Conservation (phyloP, 2,329 filamentous ascomycete species). For the Fusarium sp. region DNA sequence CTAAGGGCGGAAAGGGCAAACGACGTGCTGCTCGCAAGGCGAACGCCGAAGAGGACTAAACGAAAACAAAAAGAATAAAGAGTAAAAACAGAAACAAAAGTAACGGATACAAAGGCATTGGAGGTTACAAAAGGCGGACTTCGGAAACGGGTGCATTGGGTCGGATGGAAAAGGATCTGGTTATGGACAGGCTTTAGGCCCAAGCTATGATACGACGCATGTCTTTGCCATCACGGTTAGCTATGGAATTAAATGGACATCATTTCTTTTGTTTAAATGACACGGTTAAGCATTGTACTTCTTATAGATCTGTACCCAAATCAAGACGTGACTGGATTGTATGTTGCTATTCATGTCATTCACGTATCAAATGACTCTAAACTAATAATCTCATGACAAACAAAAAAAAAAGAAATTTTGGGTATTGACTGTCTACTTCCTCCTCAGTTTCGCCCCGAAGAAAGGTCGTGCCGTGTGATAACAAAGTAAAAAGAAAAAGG, state of each 20-base stretch:
- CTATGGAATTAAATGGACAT: constrained; percentile 33
- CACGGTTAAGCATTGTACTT: neutral
- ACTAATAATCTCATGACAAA: constrained; percentile 24
- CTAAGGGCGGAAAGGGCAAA: constrained; percentile 68
- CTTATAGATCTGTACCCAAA: neutral
- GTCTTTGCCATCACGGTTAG: constrained; percentile 26
- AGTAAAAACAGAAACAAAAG: constrained; percentile 62
- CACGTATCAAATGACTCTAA: constrained; percentile 14
- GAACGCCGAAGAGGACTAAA: constrained; percentile 38
- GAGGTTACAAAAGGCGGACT: constrained; percentile 58
- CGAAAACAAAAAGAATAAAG: constrained; percentile 53
- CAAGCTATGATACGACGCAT: constrained; percentile 34
- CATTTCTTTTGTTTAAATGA: constrained; percentile 34
- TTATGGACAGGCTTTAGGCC: constrained; percentile 26
- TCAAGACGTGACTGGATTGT: neutral
- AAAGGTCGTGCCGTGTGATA: constrained; percentile 33
- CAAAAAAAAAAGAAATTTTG: constrained; percentile 46
- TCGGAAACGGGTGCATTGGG: constrained; percentile 57
- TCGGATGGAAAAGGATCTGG: constrained; percentile 34
- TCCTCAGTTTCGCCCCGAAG: constrained; percentile 41
- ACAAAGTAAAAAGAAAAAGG: constrained; percentile 24
- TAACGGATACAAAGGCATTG: constrained; percentile 7
- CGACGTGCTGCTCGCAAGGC: constrained; percentile 37
- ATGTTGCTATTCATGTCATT: neutral
- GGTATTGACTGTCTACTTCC: constrained; percentile 48